Evolutionary conservation across 2,329 filamentous ascomycete genomes (phyloP).

Genomic region (Cladosporium sp.): DNA sequence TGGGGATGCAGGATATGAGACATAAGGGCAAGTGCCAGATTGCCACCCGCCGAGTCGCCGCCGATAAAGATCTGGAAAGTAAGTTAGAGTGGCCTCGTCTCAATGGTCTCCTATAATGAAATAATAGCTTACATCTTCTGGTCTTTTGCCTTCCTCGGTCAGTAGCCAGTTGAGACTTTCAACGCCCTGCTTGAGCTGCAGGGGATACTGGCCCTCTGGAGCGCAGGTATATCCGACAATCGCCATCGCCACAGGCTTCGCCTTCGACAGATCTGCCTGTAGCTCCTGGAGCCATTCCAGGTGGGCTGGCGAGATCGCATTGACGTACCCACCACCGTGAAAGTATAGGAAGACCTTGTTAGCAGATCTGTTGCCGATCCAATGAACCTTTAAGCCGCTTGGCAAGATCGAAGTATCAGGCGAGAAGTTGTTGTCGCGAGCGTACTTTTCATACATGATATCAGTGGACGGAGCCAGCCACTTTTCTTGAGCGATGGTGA

Average conservation of each 20-base stretch:
- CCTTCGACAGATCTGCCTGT: conserved; percentile 36
- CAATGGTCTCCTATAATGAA: not conserved
- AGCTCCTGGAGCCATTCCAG: conserved; percentile 47
- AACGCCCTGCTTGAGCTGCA: conserved; percentile 45
- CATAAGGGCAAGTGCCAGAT: conserved; percentile 43
- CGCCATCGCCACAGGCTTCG: conserved; percentile 44
- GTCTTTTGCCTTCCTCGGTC: conserved; percentile 32
- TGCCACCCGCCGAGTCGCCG: conserved; percentile 54
- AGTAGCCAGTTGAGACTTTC: conserved; percentile 41
- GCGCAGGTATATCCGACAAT: conserved; percentile 58
- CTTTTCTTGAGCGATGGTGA: conserved; percentile 33
- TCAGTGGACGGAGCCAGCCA: conserved; percentile 32
- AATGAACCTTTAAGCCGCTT: conserved; percentile 44
- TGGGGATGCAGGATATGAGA: conserved; percentile 56
- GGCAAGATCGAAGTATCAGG: conserved; percentile 38
- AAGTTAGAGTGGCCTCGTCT: not conserved
- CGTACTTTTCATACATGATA: conserved; percentile 33
- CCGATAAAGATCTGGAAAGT: conserved; percentile 40
- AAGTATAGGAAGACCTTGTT: conserved; percentile 45
- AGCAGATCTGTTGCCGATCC: conserved; percentile 39
- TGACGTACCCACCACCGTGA: conserved; percentile 54
- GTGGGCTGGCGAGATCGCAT: conserved; percentile 46
- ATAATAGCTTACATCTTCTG: conserved; percentile 27
- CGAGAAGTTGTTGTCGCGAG: conserved; percentile 32
- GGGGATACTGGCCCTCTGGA: conserved; percentile 44